A percentile compares a stretch with the other conserved stretches of the same genome.
phyloP scores from a whole-genome alignment of 2,329 filamentous ascomycete species.

The Cercospora citrullina region DNA sequence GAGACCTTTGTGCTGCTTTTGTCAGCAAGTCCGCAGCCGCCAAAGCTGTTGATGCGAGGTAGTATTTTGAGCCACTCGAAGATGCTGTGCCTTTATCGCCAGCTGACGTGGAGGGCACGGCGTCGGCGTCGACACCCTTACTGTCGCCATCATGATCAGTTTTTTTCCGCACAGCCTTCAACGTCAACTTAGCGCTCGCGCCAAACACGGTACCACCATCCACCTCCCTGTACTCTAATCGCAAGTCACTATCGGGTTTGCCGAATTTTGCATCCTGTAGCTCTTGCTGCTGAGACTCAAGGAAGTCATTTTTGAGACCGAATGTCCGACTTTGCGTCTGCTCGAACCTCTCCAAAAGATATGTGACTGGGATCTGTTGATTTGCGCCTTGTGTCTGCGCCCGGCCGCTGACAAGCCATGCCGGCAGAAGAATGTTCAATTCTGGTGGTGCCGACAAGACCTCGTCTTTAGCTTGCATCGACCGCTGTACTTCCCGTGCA shows the following conservation, averaged over 20 bases:
- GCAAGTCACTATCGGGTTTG: slow-evolving; percentile 2
- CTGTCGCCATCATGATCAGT: background rate
- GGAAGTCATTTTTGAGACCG: background rate
- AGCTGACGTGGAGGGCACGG: background rate
- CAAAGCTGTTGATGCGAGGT: background rate
- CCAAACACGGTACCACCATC: slow-evolving; percentile 27
- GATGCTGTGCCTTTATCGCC: background rate
- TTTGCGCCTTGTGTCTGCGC: background rate
- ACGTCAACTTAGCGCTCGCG: slow-evolving; percentile 12
- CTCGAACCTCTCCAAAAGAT: slow-evolving; percentile 36
- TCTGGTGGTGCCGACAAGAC: slow-evolving; percentile 25
- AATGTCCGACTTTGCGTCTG: slow-evolving; percentile 16
- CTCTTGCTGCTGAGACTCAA: background rate
- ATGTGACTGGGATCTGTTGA: slow-evolving; percentile 23
- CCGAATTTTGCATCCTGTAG: background rate
- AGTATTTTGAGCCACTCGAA: background rate
- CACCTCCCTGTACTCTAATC: slow-evolving; percentile 21
- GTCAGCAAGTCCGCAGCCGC: slow-evolving; percentile 2
- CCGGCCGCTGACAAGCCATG: slow-evolving; percentile 16
- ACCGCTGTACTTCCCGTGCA: slow-evolving; percentile 21
- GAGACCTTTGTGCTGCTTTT: background rate
- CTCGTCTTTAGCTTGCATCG: slow-evolving; percentile 18
- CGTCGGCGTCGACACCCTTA: background rate
- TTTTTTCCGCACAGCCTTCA: slow-evolving; percentile 5
- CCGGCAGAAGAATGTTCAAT: slow-evolving; percentile 27